Conservation (phyloP, 495 filamentous ascomycete genomes). For the Xylaria flabelliformis region DNA sequence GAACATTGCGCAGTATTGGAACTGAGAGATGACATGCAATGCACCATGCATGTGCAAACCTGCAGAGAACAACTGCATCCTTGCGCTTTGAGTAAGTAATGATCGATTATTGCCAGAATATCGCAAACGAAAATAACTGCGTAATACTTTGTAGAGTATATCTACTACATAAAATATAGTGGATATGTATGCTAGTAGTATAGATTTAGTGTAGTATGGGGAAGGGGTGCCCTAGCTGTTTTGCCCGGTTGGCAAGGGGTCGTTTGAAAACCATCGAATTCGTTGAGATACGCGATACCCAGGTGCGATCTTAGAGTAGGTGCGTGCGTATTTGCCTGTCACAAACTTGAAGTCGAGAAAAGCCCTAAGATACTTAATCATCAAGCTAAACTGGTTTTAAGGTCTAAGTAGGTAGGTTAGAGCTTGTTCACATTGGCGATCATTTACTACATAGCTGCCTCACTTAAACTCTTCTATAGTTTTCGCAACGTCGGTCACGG, state of each 20-base stretch:
- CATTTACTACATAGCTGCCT: not conserved
- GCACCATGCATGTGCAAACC: not conserved
- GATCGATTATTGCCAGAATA: not conserved
- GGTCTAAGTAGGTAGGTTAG: no score
- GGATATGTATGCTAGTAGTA: not conserved
- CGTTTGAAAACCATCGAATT: not conserved
- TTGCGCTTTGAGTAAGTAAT: not conserved
- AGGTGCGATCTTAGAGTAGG: not conserved
- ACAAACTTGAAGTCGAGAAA: not conserved
- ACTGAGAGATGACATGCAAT: not conserved
- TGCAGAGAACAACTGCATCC: not conserved
- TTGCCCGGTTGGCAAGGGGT: not conserved
- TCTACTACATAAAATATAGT: no score
- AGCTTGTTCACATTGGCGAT: no score
- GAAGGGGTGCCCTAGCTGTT: not conserved
- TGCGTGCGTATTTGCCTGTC: not conserved
- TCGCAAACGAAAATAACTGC: not conserved
- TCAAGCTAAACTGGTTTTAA: no score
- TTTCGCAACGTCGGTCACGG: conserved; percentile 1
- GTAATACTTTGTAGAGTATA: no score
- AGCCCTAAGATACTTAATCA: no score
- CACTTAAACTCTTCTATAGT: not conserved
- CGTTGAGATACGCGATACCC: not conserved
- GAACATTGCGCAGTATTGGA: not conserved
- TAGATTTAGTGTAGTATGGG: not conserved